Conservation (phyloP, 1,284 basidiomycete genomes). For the Puccinia hordei region DNA sequence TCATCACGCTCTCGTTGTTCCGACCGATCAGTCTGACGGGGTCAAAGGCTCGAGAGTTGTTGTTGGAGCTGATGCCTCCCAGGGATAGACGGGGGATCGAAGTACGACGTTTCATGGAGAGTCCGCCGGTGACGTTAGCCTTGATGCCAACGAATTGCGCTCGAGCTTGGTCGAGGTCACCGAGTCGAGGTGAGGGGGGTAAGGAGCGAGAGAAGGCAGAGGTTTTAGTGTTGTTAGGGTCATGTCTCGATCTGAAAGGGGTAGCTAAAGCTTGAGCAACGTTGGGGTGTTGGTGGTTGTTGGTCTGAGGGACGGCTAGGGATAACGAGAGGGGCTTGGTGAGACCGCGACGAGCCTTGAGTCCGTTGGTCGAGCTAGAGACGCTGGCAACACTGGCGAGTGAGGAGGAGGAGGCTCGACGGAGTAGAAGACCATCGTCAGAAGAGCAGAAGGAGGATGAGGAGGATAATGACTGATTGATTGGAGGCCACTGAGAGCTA, state of each 20-base stretch:
- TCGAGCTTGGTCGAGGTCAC: conserved; percentile 4
- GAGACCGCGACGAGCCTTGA: conserved; percentile 46
- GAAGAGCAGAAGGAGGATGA: conserved; percentile 52
- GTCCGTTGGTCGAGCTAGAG: conserved; percentile 23
- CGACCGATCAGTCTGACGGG: conserved; percentile 32
- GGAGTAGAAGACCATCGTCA: conserved; percentile 52
- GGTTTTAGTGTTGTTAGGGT: background rate
- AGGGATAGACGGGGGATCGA: conserved; percentile 43
- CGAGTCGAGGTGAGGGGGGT: conserved; percentile 41
- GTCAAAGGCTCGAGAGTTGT: conserved; percentile 12
- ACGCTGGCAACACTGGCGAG: conserved; percentile 56
- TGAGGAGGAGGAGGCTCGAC: conserved; percentile 52
- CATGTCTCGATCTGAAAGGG: conserved; percentile 1
- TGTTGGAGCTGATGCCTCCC: background rate
- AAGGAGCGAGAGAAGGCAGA: conserved; percentile 32
- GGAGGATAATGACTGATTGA: conserved; percentile 53
- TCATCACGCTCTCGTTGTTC: conserved; percentile 23
- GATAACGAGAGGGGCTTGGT: conserved; percentile 44
- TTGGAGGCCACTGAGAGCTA: conserved; percentile 51
- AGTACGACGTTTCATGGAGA: conserved; percentile 48
- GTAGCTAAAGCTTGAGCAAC: background rate
- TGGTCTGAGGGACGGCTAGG: conserved; percentile 10
- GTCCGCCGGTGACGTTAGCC: conserved; percentile 39
- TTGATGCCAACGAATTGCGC: conserved; percentile 45
- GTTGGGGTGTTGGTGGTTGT: background rate